phyloP scores from a whole-genome alignment of 345 rosid genomes.

The Gynandropsis gynandra region DNA sequence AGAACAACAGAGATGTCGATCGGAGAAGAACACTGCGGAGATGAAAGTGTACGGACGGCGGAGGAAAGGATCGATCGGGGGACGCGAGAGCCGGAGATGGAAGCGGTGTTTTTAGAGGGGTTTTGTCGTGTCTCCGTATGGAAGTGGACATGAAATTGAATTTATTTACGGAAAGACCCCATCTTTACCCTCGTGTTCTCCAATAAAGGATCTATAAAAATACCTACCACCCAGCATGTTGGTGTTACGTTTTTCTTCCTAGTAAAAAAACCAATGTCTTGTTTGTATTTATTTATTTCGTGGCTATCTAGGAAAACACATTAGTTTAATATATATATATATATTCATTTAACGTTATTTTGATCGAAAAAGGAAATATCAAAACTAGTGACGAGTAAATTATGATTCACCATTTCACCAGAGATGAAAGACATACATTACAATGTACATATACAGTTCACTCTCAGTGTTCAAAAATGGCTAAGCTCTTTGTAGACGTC shows the following conservation, averaged over 20 bases:
- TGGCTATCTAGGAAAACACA: too few species aligned
- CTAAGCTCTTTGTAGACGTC: conserved; percentile 45
- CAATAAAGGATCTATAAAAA: background rate
- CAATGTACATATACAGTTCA: too few species aligned
- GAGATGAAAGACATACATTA: too few species aligned
- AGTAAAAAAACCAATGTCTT: too few species aligned
- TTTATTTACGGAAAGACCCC: conserved; percentile 19
- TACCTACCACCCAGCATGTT: too few species aligned
- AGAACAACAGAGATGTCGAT: conserved; percentile 11
- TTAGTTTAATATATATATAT: too few species aligned
- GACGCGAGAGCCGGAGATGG: conserved; percentile 23
- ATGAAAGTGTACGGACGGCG: conserved; percentile 18
- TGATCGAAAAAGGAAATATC: too few species aligned
- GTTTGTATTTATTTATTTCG: too few species aligned
- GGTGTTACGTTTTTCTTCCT: too few species aligned
- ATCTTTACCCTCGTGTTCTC: background rate
- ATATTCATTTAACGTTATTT: too few species aligned
- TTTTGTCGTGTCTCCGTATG: conserved; percentile 9
- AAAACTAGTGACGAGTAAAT: too few species aligned
- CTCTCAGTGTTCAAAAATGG: conserved; percentile 22
- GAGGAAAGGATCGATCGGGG: conserved; percentile 25
- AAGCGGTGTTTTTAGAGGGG: conserved; percentile 14
- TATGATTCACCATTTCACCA: too few species aligned
- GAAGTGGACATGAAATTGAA: conserved; percentile 9
- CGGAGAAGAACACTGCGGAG: conserved; percentile 23